Conservation (phyloP, 768 basidiomycete species). For the Russula abietina region DNA sequence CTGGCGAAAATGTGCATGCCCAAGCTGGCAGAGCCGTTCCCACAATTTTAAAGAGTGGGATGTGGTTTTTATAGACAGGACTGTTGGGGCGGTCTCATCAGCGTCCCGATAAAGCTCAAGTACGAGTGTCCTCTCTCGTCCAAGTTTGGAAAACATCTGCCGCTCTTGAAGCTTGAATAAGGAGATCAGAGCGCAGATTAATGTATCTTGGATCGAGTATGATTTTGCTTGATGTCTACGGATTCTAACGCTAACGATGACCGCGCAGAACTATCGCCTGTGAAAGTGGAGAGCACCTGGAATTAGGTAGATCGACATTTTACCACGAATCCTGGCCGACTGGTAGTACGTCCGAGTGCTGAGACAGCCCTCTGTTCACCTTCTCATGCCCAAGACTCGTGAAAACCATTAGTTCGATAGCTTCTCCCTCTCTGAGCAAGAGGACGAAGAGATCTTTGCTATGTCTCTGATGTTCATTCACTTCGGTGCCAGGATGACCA, state of each 20-base stretch:
- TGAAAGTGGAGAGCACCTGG: conserved; percentile 79
- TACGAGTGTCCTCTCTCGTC: conserved; percentile 87
- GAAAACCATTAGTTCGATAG: conserved; percentile 41
- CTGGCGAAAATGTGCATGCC: conserved; percentile 74
- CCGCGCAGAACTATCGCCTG: conserved; percentile 47
- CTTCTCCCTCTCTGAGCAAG: conserved; percentile 60
- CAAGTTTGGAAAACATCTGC: conserved; percentile 82
- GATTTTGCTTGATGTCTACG: neutral
- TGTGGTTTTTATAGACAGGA: conserved; percentile 54
- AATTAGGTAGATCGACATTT: conserved; percentile 42
- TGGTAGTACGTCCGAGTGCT: conserved; percentile 47
- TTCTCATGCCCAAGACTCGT: neutral
- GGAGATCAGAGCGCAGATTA: conserved; percentile 52
- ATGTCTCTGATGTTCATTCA: conserved; percentile 76
- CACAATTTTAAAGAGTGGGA: conserved; percentile 50
- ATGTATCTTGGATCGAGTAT: conserved; percentile 46
- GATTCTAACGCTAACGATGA: conserved; percentile 4
- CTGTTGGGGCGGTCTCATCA: conserved; percentile 71
- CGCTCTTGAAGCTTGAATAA: conserved; percentile 84
- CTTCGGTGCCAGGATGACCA: conserved; percentile 39
- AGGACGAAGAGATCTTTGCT: conserved; percentile 81
- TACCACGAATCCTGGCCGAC: conserved; percentile 48
- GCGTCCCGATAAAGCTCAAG: conserved; percentile 87
- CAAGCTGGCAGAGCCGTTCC: conserved; percentile 52
- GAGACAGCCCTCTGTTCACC: neutral